Conservation (phyloP, 805 yeast species). For the Suhomyces canberraensis region DNA sequence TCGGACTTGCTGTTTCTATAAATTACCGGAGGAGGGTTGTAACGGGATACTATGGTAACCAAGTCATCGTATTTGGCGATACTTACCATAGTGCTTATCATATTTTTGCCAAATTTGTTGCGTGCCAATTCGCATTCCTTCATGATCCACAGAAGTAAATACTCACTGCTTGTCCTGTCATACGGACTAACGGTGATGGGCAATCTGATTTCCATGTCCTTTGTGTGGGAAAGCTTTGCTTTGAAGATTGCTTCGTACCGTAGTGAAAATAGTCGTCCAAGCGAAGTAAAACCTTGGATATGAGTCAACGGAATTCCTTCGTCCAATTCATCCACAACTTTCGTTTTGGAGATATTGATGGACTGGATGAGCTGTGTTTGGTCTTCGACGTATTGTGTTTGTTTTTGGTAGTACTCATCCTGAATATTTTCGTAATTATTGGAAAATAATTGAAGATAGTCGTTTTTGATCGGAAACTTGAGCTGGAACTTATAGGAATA, state of each 20-base stretch:
- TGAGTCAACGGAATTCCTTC: conserved; percentile 44
- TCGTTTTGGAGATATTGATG: conserved; percentile 20
- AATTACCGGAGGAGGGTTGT: conserved; percentile 24
- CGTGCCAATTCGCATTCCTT: conserved; percentile 50
- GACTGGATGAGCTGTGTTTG: conserved; percentile 12
- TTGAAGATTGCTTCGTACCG: conserved; percentile 51
- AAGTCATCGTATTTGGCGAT: conserved; percentile 19
- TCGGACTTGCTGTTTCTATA: conserved; percentile 30
- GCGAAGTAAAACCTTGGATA: conserved; percentile 48
- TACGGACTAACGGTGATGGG: conserved; percentile 57
- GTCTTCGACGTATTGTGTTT: conserved; percentile 2
- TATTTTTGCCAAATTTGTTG: conserved; percentile 29
- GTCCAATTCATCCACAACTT: conserved; percentile 23
- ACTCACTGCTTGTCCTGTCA: conserved; percentile 44
- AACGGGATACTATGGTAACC: conserved; percentile 19
- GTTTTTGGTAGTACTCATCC: conserved; percentile 1
- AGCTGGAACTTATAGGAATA: conserved; percentile 21
- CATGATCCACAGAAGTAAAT: conserved; percentile 51
- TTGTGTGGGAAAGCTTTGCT: conserved; percentile 46
- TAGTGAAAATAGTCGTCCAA: conserved; percentile 49
- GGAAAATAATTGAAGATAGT: conserved; percentile 27
- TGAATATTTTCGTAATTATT: background rate
- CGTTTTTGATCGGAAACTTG: conserved; percentile 34
- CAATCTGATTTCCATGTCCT: conserved; percentile 46
- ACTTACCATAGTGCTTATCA: conserved; percentile 19